Conservation (phyloP, 305 asterid species). For the Rubia occidens region DNA sequence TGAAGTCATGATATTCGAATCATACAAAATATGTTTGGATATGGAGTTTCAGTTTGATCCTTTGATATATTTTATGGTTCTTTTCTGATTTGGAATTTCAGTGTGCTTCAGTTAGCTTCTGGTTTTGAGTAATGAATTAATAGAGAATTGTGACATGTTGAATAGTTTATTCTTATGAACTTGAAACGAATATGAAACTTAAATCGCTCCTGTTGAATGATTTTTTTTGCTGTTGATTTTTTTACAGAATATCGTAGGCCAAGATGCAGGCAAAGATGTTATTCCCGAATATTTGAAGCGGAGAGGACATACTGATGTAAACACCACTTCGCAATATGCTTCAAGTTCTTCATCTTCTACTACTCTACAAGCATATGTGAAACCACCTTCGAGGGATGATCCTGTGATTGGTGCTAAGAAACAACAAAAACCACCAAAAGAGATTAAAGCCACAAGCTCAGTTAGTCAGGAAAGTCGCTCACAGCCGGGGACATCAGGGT, state of each 20-base stretch:
- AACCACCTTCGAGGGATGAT: constrained; percentile 54
- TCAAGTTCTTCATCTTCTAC: constrained; percentile 29
- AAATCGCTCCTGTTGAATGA: background rate
- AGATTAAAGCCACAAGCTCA: constrained; percentile 23
- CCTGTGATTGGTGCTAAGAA: constrained; percentile 34
- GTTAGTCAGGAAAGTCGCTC: constrained; percentile 33
- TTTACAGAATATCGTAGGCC: constrained; percentile 74
- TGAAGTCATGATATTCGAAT: background rate
- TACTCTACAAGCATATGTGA: constrained; percentile 61
- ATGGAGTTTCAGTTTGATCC: background rate
- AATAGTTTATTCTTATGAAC: background rate
- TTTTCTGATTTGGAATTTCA: too few species aligned
- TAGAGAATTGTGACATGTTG: background rate
- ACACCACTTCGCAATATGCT: constrained; percentile 24
- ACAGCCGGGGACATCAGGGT: constrained; percentile 26
- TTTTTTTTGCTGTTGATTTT: background rate
- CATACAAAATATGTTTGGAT: background rate
- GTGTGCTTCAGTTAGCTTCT: too few species aligned
- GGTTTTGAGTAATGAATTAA: background rate
- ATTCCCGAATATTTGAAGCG: constrained; percentile 63
- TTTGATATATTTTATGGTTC: background rate
- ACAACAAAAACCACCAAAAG: constrained; percentile 50
- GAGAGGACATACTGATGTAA: constrained; percentile 53
- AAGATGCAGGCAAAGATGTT: constrained; percentile 64
- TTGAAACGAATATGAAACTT: background rate